Evolutionary conservation across 2,329 filamentous ascomycete species (phyloP), one percentile per base, ranked within the genome.

Genomic region (Daldinia eschscholtzii): DNA sequence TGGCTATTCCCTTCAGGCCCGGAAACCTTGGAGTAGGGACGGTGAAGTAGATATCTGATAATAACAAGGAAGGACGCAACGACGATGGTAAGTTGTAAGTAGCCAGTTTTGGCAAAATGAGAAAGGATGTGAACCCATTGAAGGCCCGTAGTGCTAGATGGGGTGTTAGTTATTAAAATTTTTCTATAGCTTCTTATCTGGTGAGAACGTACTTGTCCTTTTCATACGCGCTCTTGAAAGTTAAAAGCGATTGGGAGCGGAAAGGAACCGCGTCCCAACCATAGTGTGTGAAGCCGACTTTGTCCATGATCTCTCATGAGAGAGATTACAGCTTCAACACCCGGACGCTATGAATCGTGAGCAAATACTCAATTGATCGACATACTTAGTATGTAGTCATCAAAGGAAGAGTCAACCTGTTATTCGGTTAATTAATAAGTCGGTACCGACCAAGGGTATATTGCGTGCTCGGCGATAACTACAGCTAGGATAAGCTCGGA

Each of bases 71-170:
- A 73, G 2, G 83, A 85, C 23, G 79, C 35, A 60, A 78, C 71
- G 42, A 84, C 74, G 28, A 81, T 70, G 30, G 75, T 70, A 52
- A 79, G 72, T 67, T 85, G 84, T 13, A 80, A 74, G 64, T 79
- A 79, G 48, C 83, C 83, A 33, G 81, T 79, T 69, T 78, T 78
- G 57, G 83, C 81, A 69, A 83, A 74, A 3, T 74, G 73, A 33
- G 82, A 80, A 41, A 81, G 72, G 23, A 77, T 46, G 63, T 77
- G 74, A 61, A 84, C 78, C 83, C 84, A 85, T 73, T 77, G 69
- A 30, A 75, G 69, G 3, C 46, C 46, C 18, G 59, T 56, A 35
- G 42, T 35, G 56, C 70, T 70, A 35, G 33, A 35, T 44, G 20
- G 52, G 15, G 18, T 57, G 18, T 57, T 12, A 37, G 61, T 65